These are phyloP conservation scores for Paulownia fortunei DNA, from an alignment of 257 asterid species.

Conservation along the genomic window DNA sequence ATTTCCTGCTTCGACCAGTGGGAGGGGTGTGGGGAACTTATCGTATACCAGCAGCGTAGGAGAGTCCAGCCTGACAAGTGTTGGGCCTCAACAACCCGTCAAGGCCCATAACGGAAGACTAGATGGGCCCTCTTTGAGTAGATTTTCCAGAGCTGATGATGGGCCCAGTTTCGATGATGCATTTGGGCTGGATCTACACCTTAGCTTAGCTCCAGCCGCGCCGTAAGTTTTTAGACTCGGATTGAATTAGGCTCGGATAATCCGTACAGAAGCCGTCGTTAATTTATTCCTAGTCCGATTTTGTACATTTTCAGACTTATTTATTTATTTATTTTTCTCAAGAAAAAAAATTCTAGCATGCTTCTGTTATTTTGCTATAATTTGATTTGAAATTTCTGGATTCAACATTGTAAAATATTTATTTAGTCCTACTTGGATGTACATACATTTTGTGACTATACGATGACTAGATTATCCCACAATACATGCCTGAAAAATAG, in stretches of 20 bases:
- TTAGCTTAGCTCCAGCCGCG: constrained; percentile 91
- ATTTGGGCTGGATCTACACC: constrained; percentile 86
- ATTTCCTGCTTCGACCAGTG: constrained; percentile 50
- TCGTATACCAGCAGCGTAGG: constrained; percentile 55
- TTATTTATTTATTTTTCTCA: constrained; percentile 45
- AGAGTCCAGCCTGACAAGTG: constrained; percentile 54
- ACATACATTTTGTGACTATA: constrained; percentile 31
- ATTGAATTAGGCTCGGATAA: neutral
- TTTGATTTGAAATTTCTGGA: constrained; percentile 14
- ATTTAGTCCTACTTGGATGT: constrained; percentile 32
- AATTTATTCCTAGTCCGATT: constrained; percentile 31
- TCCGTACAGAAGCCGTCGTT: constrained; percentile 14
- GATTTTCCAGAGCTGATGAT: constrained; percentile 62
- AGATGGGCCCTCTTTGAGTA: constrained; percentile 78
- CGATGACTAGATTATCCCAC: neutral
- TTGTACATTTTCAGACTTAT: constrained; percentile 62
- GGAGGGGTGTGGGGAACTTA: constrained; percentile 54
- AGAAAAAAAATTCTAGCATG: constrained; percentile 12
- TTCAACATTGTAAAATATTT: constrained; percentile 32
- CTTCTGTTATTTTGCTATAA: constrained; percentile 6
- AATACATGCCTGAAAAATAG: neutral
- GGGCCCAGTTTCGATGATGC: constrained; percentile 76
- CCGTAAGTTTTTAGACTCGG: constrained; percentile 45
- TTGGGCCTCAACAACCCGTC: constrained; percentile 63
- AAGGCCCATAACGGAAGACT: constrained; percentile 61